Evolutionary conservation across 2,329 filamentous ascomycete species (phyloP).

Genomic region (Beauveria caledonica): DNA sequence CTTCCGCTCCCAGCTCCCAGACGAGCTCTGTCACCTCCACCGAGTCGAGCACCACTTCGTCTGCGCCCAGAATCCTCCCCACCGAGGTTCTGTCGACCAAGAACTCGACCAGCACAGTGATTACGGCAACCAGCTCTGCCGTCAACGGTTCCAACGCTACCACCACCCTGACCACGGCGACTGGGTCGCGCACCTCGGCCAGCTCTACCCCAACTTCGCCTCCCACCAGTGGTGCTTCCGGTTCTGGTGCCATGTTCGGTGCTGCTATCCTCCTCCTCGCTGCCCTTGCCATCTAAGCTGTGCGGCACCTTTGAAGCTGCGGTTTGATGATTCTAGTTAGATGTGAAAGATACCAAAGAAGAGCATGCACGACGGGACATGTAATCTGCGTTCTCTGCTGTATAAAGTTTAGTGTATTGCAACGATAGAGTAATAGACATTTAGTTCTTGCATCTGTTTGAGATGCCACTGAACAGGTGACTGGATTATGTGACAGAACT

Average conservation of each 20-base stretch:
- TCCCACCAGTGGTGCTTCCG: conserved; percentile 16
- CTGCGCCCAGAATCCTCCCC: conserved; percentile 18
- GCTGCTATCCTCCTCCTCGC: conserved; percentile 7
- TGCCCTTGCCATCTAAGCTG: conserved; percentile 1
- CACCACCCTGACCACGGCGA: conserved; percentile 16
- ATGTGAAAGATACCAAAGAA: background rate
- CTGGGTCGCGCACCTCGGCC: conserved; percentile 12
- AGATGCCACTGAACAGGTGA: no score
- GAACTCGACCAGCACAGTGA: conserved; percentile 5
- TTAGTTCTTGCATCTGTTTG: background rate
- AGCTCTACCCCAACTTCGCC: background rate
- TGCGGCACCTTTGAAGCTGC: background rate
- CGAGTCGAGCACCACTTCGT: conserved; percentile 15
- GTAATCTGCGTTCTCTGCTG: background rate
- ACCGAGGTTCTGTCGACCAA: conserved; percentile 13
- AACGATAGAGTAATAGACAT: background rate
- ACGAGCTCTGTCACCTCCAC: conserved; percentile 14
- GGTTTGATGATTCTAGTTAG: background rate
- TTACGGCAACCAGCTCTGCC: conserved; percentile 11
- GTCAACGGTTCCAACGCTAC: conserved; percentile 14
- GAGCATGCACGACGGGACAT: background rate
- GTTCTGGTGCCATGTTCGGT: conserved; percentile 14
- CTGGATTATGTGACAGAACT: background rate
- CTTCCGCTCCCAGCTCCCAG: background rate
- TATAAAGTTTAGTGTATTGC: background rate